Base-by-base conservation (phyloP, 192 early-diverging fungal species). In the Dimargaris cristalligena region DNA sequence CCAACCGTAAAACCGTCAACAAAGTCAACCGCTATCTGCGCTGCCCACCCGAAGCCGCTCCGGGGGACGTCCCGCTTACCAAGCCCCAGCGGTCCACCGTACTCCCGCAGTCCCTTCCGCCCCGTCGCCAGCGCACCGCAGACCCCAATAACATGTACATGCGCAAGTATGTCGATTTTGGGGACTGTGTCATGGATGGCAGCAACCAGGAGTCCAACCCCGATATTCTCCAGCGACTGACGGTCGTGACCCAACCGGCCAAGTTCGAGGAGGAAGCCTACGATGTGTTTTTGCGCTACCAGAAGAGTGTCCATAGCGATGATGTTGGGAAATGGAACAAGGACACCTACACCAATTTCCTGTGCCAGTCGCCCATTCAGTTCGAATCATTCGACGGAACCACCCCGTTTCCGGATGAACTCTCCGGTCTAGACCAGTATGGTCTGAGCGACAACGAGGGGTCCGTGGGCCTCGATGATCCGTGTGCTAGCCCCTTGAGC, bases 241-340 rank as follows among this genome's bases (percentile, higher is more conserved):
- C 30, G 20, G 57, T 75, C 34, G 50, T 48, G 0, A 28, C 69
- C 22, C 83, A 84, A 34, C 77, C 75, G 14, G 74, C 90, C 0
- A 70, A 69, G 4, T 92, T 81, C 65, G 74, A 84, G 3, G 64
- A 80, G 49, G 87, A 84, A 60, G 89, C 87, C 18, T 89, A 78
- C 61, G 65, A 74, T 0, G 66, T 98, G 11, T 98, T 86, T 65
- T 59, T 65, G 9, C 83, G 80, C 58, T 98, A 95, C 64, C 94
- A 98, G 66, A 72, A 65, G 4, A 60, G 61, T 0, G 70, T 98
- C n/a, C 94, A 97, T 69, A 64, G 81, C 20, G 94, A 98, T 60
- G 58, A 67, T 4, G 65, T 75, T 0, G 34, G 61, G 20, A 74
- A 81, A 16, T 33, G 84, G 46, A 72, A 77, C 29, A 70, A 71